Percentiles rank a stretch among this genome's conserved stretches.
phyloP scores from a whole-genome alignment of 805 yeast genomes.

The Grigorovia jiainica region DNA sequence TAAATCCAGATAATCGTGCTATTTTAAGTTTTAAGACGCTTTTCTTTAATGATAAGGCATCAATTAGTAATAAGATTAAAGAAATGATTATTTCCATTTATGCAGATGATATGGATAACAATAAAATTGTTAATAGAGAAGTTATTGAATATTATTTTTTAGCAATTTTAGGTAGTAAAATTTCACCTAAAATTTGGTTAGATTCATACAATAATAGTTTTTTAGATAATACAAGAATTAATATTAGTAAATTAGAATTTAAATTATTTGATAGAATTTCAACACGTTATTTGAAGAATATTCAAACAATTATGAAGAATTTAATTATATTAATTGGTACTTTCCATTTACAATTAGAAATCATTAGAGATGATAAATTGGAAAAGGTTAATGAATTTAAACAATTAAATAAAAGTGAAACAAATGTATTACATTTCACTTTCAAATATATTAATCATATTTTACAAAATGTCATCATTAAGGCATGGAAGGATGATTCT shows the following conservation, averaged over 20 bases:
- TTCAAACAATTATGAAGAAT: slow-evolving; percentile 17
- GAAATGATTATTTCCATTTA: slow-evolving; percentile 11
- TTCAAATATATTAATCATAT: slow-evolving; percentile 34
- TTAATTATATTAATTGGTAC: slow-evolving; percentile 21
- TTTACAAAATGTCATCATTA: slow-evolving; percentile 22
- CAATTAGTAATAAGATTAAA: slow-evolving; percentile 18
- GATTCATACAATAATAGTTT: slow-evolving; percentile 1
- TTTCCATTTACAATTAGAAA: slow-evolving; percentile 13
- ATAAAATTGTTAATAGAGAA: slow-evolving; percentile 23
- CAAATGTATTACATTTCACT: slow-evolving; percentile 30
- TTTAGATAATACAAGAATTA: slow-evolving; percentile 4
- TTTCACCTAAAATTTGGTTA: slow-evolving; percentile 20
- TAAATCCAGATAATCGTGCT: slow-evolving; percentile 41
- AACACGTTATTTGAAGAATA: slow-evolving; percentile 19
- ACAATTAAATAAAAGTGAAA: slow-evolving; percentile 6
- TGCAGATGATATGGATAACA: slow-evolving; percentile 17
- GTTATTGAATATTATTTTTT: slow-evolving; percentile 26
- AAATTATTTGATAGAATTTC: slow-evolving; percentile 18
- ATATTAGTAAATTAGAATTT: slow-evolving; percentile 11
- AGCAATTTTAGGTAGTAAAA: slow-evolving; percentile 19
- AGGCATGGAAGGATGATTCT: slow-evolving; percentile 19
- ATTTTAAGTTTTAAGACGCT: slow-evolving; percentile 35
- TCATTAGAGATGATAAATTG: slow-evolving; percentile 1
- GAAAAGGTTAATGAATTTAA: slow-evolving; percentile 5
- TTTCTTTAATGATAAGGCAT: slow-evolving; percentile 30